Base-by-base conservation (phyloP, 148 eudicot species). In the Persicaria tinctoria region DNA sequence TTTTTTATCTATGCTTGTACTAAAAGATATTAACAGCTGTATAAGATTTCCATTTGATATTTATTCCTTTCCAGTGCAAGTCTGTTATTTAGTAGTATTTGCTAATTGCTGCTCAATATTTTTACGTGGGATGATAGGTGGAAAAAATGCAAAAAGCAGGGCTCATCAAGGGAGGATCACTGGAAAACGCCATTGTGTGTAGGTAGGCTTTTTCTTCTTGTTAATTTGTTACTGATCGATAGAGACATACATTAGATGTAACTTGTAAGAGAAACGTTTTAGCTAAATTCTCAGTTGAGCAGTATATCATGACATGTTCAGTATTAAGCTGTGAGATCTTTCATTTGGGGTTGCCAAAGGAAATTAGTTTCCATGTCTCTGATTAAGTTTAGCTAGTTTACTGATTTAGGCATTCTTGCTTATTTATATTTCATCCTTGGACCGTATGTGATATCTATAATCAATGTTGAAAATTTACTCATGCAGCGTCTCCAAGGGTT, bases 131-230 rank as follows among this genome's bases (percentile, higher is more conserved):
- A 18, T 77, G 87, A 59, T 87, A 95, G 98, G 96, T 95, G 62
- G 90, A 92, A 79, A 75, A 76, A 73, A 84, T 95, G 93, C 93
- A 84, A 32, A 85, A 78, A 23, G 82, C 85, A 71, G 97, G 97
- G 73, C 93, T 95, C 74, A 88, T 90, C 27, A 90, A 86, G 81
- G 98, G 98, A 41, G 98, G 98, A 23, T 89, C 97, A n/a, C 51
- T 83, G 73, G 89, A 90, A 72, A 95, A 91, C 77, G 97, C 98
- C 74, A 82, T 92, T 75, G 81, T 92, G 76, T 95, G 97, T 80
- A 90, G 98, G 98, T 95, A 38, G 44, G 17, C 70, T 5, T 38
- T 8, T 38, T 66, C 1, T 38, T 66, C 14, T 63, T 41, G 17
- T 5, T 41, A 64, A 20, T 64, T 10, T 41, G n/a, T 66, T 66